Evolutionary conservation across 139 green algal species (phyloP).

Genomic region (Chlorella sp.): DNA sequence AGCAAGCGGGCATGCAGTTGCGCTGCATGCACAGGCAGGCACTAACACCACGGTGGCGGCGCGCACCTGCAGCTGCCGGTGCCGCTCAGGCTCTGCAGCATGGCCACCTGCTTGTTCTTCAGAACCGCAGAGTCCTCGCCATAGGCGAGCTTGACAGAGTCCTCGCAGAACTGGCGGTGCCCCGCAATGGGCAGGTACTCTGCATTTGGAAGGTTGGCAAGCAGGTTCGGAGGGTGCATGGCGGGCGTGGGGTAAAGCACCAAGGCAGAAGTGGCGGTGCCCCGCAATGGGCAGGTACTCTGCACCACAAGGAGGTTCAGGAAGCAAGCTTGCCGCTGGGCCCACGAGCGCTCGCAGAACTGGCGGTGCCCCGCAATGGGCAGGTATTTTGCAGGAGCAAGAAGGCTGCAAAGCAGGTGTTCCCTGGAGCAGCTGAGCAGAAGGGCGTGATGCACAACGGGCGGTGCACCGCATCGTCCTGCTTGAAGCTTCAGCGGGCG

Average conservation of each 20-base stretch:
- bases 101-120: slow-evolving; percentile 62
- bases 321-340: neutral
- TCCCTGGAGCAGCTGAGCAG: too few species aligned
- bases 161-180: slow-evolving; percentile 73
- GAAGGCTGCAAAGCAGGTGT: too few species aligned
- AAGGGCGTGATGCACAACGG: neutral
- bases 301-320: neutral
- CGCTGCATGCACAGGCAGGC: too few species aligned
- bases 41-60: too few species aligned
- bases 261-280: neutral
- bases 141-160: slow-evolving; percentile 85
- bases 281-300: slow-evolving; percentile 49
- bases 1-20: too few species aligned
- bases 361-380: slow-evolving; percentile 81
- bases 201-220: too few species aligned
- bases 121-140: slow-evolving; percentile 61
- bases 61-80: slow-evolving; percentile 79
- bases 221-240: too few species aligned
- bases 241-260: neutral
- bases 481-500: too few species aligned
- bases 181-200: slow-evolving; percentile 87
- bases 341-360: slow-evolving; percentile 75
- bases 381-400: slow-evolving; percentile 73
- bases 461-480: neutral
- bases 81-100: slow-evolving; percentile 84